Conservation (phyloP, 225 moss, liverwort and hornwort genomes). For the Pseudoscleropodium purum region DNA sequence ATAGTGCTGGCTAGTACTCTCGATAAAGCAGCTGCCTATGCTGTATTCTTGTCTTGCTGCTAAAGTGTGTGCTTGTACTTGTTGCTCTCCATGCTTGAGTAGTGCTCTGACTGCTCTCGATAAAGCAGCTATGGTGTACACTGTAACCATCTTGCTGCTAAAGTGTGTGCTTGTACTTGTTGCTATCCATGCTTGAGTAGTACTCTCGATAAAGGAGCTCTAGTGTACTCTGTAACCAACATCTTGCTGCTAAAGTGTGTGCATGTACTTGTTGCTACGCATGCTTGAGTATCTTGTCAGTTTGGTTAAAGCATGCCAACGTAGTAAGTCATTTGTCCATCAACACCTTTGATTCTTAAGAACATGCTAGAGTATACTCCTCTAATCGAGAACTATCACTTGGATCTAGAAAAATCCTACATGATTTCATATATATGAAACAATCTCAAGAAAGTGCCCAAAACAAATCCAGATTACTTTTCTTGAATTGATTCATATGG, state of each 20-base stretch:
- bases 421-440: background rate
- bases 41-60: no score
- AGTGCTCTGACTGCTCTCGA: no score
- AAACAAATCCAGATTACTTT: background rate
- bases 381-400: background rate
- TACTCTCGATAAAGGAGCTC: no score
- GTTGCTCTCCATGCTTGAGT: no score
- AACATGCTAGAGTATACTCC: background rate
- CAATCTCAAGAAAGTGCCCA: background rate
- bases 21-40: no score
- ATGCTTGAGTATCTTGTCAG: background rate
- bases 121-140: no score
- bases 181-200: no score
- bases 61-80: no score
- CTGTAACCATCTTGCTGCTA: background rate
- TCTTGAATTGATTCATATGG: background rate
- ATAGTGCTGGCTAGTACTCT: background rate
- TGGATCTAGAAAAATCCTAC: background rate
- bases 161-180: no score
- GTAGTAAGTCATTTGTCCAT: background rate
- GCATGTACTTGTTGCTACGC: no score
- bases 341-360: background rate
- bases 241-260: no score
- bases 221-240: background rate
- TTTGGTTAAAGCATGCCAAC: background rate